Conservation (phyloP, 805 yeast species). For the Allodekkera sacchari region DNA sequence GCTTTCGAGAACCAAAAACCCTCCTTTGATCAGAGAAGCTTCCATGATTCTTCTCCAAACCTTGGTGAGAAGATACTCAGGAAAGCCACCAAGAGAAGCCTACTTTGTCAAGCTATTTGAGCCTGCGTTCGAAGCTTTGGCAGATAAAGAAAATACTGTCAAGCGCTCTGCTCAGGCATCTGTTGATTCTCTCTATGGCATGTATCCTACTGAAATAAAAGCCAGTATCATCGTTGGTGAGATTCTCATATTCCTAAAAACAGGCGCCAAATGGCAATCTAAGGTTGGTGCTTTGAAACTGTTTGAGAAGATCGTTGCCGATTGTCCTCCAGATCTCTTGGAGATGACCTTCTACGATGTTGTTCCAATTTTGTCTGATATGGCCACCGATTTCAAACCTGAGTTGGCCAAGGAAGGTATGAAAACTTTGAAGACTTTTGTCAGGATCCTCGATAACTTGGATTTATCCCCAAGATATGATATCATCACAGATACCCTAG, state of each 20-base stretch:
- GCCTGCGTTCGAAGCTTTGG: conserved; percentile 58
- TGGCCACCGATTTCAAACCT: conserved; percentile 93
- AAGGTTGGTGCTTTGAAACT: conserved; percentile 72
- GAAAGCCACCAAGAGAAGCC: conserved; percentile 67
- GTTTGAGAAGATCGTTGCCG: conserved; percentile 67
- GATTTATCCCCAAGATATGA: conserved; percentile 85
- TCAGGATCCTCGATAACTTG: conserved; percentile 81
- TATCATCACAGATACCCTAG: conserved; percentile 77
- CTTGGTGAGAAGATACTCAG: conserved; percentile 50
- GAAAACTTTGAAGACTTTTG: conserved; percentile 59
- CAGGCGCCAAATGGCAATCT: conserved; percentile 91
- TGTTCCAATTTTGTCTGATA: conserved; percentile 80
- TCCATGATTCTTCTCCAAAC: conserved; percentile 54
- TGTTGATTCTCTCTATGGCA: conserved; percentile 57
- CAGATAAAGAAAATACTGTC: conserved; percentile 85
- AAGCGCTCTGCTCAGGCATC: conserved; percentile 81
- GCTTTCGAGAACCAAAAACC: conserved; percentile 64
- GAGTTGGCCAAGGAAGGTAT: conserved; percentile 85
- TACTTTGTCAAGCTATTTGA: conserved; percentile 57
- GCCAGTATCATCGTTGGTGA: conserved; percentile 61
- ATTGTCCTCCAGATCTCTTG: conserved; percentile 76
- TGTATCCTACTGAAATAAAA: conserved; percentile 70
- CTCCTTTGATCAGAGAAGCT: conserved; percentile 70
- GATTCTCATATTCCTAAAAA: conserved; percentile 53
- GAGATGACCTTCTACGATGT: conserved; percentile 73